Conservation (phyloP, 2,329 filamentous ascomycete genomes). For the Thermoascus crustaceus region DNA sequence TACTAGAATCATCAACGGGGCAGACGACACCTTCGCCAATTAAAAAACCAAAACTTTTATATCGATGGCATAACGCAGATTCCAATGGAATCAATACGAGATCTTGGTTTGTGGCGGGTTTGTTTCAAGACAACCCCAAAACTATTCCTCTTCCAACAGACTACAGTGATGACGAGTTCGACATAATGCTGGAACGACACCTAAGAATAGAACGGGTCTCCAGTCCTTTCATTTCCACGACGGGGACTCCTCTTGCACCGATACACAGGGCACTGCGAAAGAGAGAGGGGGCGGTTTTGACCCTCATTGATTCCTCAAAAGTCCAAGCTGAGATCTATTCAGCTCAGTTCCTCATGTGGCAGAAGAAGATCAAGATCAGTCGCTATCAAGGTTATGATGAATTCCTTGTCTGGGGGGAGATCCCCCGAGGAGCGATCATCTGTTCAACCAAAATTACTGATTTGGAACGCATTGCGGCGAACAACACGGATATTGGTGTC, state of each 20-base stretch:
- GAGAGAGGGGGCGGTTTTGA: slow-evolving; percentile 17
- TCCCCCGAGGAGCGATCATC: slow-evolving; percentile 21
- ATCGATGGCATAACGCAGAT: slow-evolving; percentile 24
- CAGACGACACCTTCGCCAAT: neutral
- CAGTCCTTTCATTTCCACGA: slow-evolving; percentile 30
- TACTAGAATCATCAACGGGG: too few species aligned
- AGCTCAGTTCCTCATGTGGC: slow-evolving; percentile 16
- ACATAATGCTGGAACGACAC: slow-evolving; percentile 17
- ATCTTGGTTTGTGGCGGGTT: slow-evolving; percentile 16
- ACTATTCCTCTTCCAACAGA: slow-evolving; percentile 10
- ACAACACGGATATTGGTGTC: slow-evolving; percentile 12
- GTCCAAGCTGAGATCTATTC: slow-evolving; percentile 18
- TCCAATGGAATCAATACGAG: slow-evolving; percentile 24
- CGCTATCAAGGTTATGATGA: slow-evolving; percentile 18
- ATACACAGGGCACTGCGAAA: slow-evolving; percentile 24
- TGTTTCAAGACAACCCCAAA: slow-evolving; percentile 13
- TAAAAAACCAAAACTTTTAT: slow-evolving; percentile 22
- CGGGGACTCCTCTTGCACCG: slow-evolving; percentile 17
- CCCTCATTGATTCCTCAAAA: slow-evolving; percentile 23
- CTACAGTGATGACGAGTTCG: slow-evolving; percentile 12
- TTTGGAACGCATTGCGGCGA: slow-evolving; percentile 13
- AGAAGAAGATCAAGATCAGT: slow-evolving; percentile 11
- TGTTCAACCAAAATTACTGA: slow-evolving; percentile 17
- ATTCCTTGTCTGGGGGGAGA: slow-evolving; percentile 27
- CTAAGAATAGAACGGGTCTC: slow-evolving; percentile 12